These are phyloP conservation scores for Fusarium sp. DNA, from an alignment of 2,329 filamentous ascomycete genomes.

Conservation along the genomic window DNA sequence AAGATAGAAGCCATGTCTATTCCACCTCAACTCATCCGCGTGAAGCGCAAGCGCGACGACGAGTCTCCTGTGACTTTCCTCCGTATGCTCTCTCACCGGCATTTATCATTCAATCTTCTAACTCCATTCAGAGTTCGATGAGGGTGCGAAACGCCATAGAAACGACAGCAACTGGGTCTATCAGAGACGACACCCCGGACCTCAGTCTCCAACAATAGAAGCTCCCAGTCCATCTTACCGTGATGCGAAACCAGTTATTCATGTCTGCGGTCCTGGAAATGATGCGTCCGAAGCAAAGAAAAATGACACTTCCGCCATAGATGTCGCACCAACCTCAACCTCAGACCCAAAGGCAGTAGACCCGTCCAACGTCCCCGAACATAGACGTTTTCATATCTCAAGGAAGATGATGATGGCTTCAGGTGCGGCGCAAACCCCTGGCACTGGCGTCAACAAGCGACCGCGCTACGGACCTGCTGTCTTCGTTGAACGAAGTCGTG, in stretches of 20 bases:
- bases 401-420: conserved; percentile 56
- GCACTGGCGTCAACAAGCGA: conserved; percentile 55
- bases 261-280: conserved; percentile 58
- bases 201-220: conserved; percentile 42
- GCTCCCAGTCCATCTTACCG: conserved; percentile 32
- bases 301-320: conserved; percentile 3
- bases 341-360: conserved; percentile 26
- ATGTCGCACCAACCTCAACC: conserved; percentile 14
- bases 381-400: conserved; percentile 68
- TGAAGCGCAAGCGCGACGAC: conserved; percentile 70
- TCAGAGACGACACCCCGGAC: conserved; percentile 59
- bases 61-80: conserved; percentile 67
- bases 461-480: conserved; percentile 59
- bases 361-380: conserved; percentile 48
- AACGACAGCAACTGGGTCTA: conserved; percentile 67
- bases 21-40: conserved; percentile 68
- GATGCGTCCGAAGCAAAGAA: conserved; percentile 25
- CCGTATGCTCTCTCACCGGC: conserved; percentile 54
- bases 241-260: conserved; percentile 59
- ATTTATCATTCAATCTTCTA: conserved; percentile 21
- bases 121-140: conserved; percentile 61
- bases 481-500: conserved; percentile 66
- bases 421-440: conserved; percentile 24
- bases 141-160: conserved; percentile 64
- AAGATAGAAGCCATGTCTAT: conserved; percentile 60